Evolutionary conservation across 1,139 yeast genomes (phyloP), one percentile per base, ranked within the genome.

Genomic region (Hyphopichia buzzinii): DNA sequence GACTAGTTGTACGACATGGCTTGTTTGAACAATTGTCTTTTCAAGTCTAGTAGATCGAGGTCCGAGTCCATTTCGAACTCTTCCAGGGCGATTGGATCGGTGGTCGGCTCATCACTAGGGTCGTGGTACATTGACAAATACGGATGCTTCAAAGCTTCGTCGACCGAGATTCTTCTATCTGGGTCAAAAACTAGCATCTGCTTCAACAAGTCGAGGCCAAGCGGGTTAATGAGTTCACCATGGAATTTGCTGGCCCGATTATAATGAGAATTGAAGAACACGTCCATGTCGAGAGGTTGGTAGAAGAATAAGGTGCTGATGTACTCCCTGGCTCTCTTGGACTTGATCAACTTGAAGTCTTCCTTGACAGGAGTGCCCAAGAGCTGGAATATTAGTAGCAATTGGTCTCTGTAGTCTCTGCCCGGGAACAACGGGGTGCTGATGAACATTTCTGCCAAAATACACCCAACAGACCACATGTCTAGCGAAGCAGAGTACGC

Each of bases 371-470:
- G 92, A 0, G 87, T 78, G 0, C 92, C 92, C 33, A 83, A 56
- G 1, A 79, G 57, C 38, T 79, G 78, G 39, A 83, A 69, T 12
- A 83, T 82, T 28, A 81, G 55, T 52, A 77, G 67, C 40, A 84
- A 56, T 50, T 84, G 92, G 51, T 81, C 75, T 46, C 77, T 78
- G 54, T 81, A 83, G 54, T 83, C 89, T 33, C 79, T 72, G 0
- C 96, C 96, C 0, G 95, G 94, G 53, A 87, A 87, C 32, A 88
- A 57, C 0, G 95, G 89, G 42, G 64, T 63, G 1, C 84, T 78
- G 1, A 74, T 65, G 25, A 81, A 62, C 64, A 81, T 62, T 53
- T 84, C 92, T 0, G 84, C 88, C 31, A 84, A 55, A 16, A 84
- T 82, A 54, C 92, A 84, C 1, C 92, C 92, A 13, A 82, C 86